Percentiles rank a stretch among this genome's conserved stretches.
Conservation (phyloP, 768 basidiomycete genomes). For the Tricholoma bakamatsutake region DNA sequence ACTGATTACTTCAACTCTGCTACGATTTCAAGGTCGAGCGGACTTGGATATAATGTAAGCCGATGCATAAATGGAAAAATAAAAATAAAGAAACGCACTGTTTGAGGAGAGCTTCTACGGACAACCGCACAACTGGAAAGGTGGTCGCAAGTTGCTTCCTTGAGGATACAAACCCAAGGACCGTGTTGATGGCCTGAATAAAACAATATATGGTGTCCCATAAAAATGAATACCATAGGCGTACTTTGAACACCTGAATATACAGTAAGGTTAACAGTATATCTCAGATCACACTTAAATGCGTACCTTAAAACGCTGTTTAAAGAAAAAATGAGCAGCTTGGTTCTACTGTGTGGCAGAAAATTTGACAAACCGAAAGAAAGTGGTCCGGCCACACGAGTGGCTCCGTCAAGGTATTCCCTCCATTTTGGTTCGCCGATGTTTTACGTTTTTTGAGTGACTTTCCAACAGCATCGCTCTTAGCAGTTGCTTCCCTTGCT, state of each 20-base stretch:
- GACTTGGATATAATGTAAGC: constrained; percentile 35
- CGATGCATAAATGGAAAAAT: constrained; percentile 1
- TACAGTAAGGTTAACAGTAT: neutral
- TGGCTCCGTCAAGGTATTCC: constrained; percentile 4
- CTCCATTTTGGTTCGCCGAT: constrained; percentile 3
- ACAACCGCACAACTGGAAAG: constrained; percentile 65
- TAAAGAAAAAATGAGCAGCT: neutral
- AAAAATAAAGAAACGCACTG: constrained; percentile 40
- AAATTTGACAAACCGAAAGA: constrained; percentile 37
- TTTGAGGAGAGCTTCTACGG: constrained; percentile 78
- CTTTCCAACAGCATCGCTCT: constrained; percentile 1
- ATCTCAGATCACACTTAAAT: neutral
- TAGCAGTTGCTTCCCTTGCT: neutral
- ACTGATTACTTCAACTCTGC: constrained; percentile 73
- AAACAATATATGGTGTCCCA: neutral
- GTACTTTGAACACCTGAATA: constrained; percentile 31
- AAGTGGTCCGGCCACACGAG: constrained; percentile 61
- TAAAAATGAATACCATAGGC: neutral
- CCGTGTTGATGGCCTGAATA: constrained; percentile 76
- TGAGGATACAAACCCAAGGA: constrained; percentile 81
- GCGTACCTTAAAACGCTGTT: constrained; percentile 56
- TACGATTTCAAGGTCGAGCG: constrained; percentile 69
- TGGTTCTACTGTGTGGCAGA: constrained; percentile 2
- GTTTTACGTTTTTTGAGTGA: neutral
- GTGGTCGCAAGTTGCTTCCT: constrained; percentile 77